Conservation (phyloP, 73 alveolate species). For the Urostyla sp. region DNA sequence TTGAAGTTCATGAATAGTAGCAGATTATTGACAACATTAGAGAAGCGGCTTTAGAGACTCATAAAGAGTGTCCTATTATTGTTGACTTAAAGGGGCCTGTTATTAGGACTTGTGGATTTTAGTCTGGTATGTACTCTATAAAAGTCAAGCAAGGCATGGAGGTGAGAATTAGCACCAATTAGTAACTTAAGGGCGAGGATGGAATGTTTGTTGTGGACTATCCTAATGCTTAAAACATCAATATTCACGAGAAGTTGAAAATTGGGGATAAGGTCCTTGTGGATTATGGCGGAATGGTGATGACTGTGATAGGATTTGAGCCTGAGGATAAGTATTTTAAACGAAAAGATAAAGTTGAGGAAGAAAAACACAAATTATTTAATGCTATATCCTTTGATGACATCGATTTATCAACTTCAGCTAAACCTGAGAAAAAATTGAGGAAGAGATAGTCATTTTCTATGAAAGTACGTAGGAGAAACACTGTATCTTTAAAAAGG, state of each 20-base stretch:
- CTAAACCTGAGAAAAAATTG: background rate
- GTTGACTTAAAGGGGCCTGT: slow-evolving; percentile 22
- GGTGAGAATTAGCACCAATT: background rate
- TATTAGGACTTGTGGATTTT: background rate
- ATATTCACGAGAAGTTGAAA: slow-evolving; percentile 22
- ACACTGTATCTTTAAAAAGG: background rate
- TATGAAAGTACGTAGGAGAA: background rate
- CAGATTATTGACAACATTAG: background rate
- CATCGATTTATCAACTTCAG: background rate
- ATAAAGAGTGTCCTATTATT: background rate
- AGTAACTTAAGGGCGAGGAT: background rate
- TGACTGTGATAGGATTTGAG: slow-evolving; percentile 57
- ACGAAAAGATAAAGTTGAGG: background rate
- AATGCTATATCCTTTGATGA: background rate
- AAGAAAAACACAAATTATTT: background rate
- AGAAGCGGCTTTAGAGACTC: background rate
- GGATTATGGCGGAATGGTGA: slow-evolving; percentile 37
- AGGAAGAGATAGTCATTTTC: background rate
- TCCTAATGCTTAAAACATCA: no score
- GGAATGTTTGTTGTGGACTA: slow-evolving; percentile 17
- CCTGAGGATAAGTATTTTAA: slow-evolving; percentile 30
- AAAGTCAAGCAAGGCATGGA: slow-evolving; percentile 18
- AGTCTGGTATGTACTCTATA: background rate
- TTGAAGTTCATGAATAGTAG: slow-evolving; percentile 13
- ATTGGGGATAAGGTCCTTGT: slow-evolving; percentile 39